These are phyloP conservation scores for Lactarius pseudohatsudake DNA, from an alignment of 768 basidiomycete species.

Conservation along the genomic window DNA sequence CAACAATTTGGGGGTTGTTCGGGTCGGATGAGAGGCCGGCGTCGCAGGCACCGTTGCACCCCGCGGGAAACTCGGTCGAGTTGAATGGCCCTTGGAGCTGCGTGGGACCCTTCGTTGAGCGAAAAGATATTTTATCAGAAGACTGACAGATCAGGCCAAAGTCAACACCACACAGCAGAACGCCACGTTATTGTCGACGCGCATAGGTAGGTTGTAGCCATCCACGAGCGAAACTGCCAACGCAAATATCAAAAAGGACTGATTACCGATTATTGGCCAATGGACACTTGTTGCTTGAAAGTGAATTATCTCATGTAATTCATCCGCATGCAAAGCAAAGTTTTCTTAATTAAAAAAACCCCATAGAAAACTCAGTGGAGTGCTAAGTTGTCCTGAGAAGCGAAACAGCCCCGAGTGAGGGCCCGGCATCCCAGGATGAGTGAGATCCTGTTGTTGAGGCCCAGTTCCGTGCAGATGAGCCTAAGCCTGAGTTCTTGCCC, in stretches of 20 bases:
- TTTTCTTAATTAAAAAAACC: no score
- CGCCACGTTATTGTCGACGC: constrained; percentile 36
- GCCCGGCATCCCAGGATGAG: no score
- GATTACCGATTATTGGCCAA: not conserved
- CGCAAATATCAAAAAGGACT: constrained; percentile 27
- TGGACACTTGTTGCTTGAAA: no score
- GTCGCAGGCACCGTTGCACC: constrained; percentile 46
- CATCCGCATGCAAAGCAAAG: no score
- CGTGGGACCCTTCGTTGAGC: constrained; percentile 34
- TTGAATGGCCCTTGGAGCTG: constrained; percentile 39
- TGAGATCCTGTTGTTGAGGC: no score
- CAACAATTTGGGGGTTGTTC: constrained; percentile 66
- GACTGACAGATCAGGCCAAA: constrained; percentile 37
- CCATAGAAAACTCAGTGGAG: no score
- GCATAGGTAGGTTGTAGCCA: constrained; percentile 39
- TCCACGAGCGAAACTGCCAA: constrained; percentile 34
- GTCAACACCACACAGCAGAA: constrained; percentile 40
- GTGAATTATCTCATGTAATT: no score
- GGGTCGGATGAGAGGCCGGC: constrained; percentile 41
- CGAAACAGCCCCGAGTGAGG: no score
- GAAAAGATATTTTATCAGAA: not conserved
- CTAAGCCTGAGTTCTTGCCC: no score
- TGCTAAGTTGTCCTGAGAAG: no score
- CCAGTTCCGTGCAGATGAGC: no score
- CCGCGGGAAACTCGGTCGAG: constrained; percentile 39